Base-by-base conservation (phyloP, 1,284 basidiomycete genomes). In the Fomitopsis pinicola region DNA sequence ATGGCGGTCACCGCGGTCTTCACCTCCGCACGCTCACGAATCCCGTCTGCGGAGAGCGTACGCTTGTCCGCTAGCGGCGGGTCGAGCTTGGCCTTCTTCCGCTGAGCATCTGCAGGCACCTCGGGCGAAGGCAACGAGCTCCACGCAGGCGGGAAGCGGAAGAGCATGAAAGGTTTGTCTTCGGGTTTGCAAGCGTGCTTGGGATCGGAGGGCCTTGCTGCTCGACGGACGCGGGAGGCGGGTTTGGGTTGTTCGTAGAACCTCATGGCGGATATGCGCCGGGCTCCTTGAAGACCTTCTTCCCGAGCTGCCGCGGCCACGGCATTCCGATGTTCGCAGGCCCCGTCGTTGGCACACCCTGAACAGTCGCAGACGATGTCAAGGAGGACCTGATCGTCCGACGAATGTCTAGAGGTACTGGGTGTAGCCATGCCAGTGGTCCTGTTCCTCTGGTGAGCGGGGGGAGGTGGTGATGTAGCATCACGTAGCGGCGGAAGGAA, bases 81-180 rank as follows among this genome's bases (percentile, higher is more conserved):
- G 15, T 50, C 48, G 8, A 50, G 12, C 48, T 33, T 50, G 2
- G 12, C 48, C 12, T 33, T 50, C 48, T 50, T 50, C 14, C 48
- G 48, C 15, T 45, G n/a, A 19, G 42, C 22, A 22, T 45, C 42
- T 8, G 3, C 42, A 22, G n/a, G 8, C 5, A n/a, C 17, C 22
- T 45, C 42, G 42, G 4, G 61, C 1, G 57, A 36, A 15, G 66
- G 66, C 12, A 72, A 63, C 6, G 54, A 48, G 36, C 62, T 66
- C 79, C 79, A 82, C 15, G 78, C 72, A 2, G 77, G 79, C 1
- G 78, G 78, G 1, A 68, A 61, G 7, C 82, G 80, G 65, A 75
- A 81, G 22, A 84, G 77, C 73, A 78, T 79, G 28, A 81, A 70
- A 14, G 66, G 63, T 22, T 73, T 35, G 17, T 35, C 35, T 7